Percentiles rank a stretch among this genome's conserved stretches.
These are phyloP conservation scores for Liquidambar formosana DNA, from an alignment of 164 flowering plant genomes.

Conservation along the genomic window DNA sequence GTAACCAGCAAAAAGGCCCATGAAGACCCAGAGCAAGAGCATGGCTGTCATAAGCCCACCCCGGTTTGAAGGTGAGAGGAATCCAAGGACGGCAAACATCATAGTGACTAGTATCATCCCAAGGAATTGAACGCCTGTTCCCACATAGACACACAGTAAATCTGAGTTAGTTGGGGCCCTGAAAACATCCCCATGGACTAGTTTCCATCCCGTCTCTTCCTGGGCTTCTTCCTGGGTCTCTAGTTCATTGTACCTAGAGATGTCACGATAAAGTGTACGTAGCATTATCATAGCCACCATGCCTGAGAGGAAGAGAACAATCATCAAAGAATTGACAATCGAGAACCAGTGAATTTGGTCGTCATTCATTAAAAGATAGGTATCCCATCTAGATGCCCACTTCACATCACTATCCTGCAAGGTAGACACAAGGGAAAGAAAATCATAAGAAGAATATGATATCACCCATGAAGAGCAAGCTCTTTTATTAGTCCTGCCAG, in stretches of 20 bases:
- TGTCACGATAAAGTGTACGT: slow-evolving; percentile 74
- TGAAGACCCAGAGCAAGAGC: slow-evolving; percentile 70
- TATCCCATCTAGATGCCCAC: slow-evolving; percentile 88
- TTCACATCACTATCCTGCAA: slow-evolving; percentile 64
- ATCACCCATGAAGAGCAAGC: not conserved
- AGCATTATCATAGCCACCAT: slow-evolving; percentile 88
- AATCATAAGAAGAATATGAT: not conserved
- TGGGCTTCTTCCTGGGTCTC: slow-evolving; percentile 83
- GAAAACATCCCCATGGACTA: slow-evolving; percentile 74
- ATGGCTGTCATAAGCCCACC: slow-evolving; percentile 78
- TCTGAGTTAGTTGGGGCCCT: slow-evolving; percentile 59
- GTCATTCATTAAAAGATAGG: slow-evolving; percentile 68
- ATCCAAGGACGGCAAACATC: slow-evolving; percentile 67
- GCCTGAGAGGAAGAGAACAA: slow-evolving; percentile 78
- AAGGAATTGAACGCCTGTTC: slow-evolving; percentile 66
- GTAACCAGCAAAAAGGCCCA: slow-evolving; percentile 72
- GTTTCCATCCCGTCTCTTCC: slow-evolving; percentile 81
- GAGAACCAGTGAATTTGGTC: slow-evolving; percentile 85
- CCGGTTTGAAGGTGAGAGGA: slow-evolving; percentile 71
- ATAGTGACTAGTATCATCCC: slow-evolving; percentile 64
- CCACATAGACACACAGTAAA: slow-evolving; percentile 61
- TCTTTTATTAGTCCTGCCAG: too few species aligned
- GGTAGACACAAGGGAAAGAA: slow-evolving; percentile 8
- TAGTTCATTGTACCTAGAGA: slow-evolving; percentile 70
- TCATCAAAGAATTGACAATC: slow-evolving; percentile 74